A percentile compares a stretch with the other conserved stretches of the same genome.
These are phyloP conservation scores for Amanita pseudoporphyria DNA, from an alignment of 768 basidiomycete species.

Conservation along the genomic window DNA sequence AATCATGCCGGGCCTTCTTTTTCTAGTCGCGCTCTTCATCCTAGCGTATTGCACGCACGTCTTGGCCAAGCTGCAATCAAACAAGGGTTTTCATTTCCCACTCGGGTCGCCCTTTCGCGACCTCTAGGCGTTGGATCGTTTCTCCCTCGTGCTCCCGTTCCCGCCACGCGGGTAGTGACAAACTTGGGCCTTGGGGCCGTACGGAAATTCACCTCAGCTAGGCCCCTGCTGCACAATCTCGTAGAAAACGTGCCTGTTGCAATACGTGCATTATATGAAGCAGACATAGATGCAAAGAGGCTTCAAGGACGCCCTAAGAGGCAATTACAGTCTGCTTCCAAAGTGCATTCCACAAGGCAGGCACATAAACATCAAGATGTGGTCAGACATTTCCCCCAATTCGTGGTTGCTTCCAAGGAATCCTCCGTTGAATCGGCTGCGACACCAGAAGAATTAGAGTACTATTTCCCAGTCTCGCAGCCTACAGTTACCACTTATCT, in stretches of 20 bases:
- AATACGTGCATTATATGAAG: slow-evolving; percentile 64
- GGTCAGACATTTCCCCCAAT: neutral
- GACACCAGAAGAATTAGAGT: slow-evolving; percentile 32
- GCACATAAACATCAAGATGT: neutral
- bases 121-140: slow-evolving; percentile 34
- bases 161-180: slow-evolving; percentile 36
- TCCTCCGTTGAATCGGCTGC: neutral
- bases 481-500: slow-evolving; percentile 51
- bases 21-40: slow-evolving; percentile 19
- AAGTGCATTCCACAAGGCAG: neutral
- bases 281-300: slow-evolving; percentile 51
- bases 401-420: neutral
- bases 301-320: neutral
- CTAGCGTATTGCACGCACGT: slow-evolving; percentile 21
- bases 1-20: slow-evolving; percentile 25
- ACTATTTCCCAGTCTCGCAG: slow-evolving; percentile 45
- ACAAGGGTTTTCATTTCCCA: slow-evolving; percentile 46
- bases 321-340: neutral
- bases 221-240: slow-evolving; percentile 73
- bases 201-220: slow-evolving; percentile 63
- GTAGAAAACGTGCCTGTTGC: slow-evolving; percentile 75
- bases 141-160: slow-evolving; percentile 45
- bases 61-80: slow-evolving; percentile 26
- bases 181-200: slow-evolving; percentile 73
- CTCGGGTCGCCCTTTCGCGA: slow-evolving; percentile 39